These are phyloP conservation scores for Cryptococcus sp. DNA, from an alignment of 1,284 basidiomycete genomes.

Conservation along the genomic window DNA sequence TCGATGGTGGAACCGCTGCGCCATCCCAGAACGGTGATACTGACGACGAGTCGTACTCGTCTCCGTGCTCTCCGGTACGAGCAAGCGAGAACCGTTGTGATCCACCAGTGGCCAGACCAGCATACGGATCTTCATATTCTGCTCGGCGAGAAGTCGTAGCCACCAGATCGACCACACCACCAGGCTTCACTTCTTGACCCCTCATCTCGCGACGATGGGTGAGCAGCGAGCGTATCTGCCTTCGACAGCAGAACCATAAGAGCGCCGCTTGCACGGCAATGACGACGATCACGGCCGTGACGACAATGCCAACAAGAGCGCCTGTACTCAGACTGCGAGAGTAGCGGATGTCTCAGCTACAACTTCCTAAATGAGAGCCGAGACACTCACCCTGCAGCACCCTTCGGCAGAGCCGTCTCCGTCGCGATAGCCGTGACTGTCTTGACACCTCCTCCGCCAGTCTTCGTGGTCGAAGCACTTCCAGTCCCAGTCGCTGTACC, in stretches of 20 bases:
- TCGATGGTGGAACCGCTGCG: conserved; percentile 2
- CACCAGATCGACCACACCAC: conserved; percentile 37
- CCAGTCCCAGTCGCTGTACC: conserved; percentile 18
- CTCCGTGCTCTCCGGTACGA: background rate
- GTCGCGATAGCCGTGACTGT: conserved; percentile 41
- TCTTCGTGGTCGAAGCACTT: conserved; percentile 6
- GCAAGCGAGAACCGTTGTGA: conserved; percentile 2
- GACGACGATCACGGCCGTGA: conserved; percentile 35
- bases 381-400: conserved; percentile 27
- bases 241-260: conserved; percentile 46
- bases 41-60: conserved; percentile 18
- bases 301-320: conserved; percentile 44
- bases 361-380: background rate
- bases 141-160: conserved; percentile 9
- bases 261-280: conserved; percentile 33
- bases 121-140: conserved; percentile 5
- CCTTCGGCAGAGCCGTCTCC: conserved; percentile 17
- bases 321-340: conserved; percentile 31
- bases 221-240: conserved; percentile 31
- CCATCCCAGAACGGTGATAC: conserved; percentile 43
- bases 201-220: conserved; percentile 35
- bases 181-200: conserved; percentile 25
- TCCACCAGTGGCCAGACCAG: background rate
- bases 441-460: conserved; percentile 28
- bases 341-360: background rate